Base-by-base conservation (phyloP, 192 early-diverging fungal genomes). In the Gonapodya sp. region DNA sequence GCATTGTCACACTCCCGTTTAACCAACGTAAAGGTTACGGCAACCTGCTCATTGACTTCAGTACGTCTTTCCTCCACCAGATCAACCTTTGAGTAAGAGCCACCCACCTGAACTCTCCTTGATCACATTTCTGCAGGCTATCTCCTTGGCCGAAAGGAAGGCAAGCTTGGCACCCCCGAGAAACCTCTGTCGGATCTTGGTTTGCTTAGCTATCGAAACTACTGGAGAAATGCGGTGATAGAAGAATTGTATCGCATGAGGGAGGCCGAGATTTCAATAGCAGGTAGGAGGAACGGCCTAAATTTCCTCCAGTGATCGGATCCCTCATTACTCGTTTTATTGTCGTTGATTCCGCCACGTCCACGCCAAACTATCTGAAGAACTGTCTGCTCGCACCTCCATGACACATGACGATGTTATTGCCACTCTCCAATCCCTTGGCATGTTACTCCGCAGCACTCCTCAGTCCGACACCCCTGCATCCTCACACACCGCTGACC, bases 121-220 rank as follows among this genome's bases (percentile, higher is more conserved):
- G 8, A 30, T 18, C 31, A 16, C 30, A 2, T 36, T 14, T 1
- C 31, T 78, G 0, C 35, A 95, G 94, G 93, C 81, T 96, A 96
- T 82, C 92, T 94, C 74, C 80, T 97, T 79, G 92, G 93, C 1
- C 94, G 90, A 83, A 84, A 85, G 0, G 91, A 94, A 35, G 84
- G 89, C 35, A 87, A 88, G 37, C 88, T 93, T 31, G 96, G 96
- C 73, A 92, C 93, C 0, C 96, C 96, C 36, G 96, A 97, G 81
- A 91, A 93, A 81, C 96, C 96, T 18, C 85, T 97, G 14, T 96
- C 95, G 14, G 92, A 93, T 74, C 89, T 96, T 36, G 96, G 95
- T 18, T 87, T 90, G 1, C 87, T 90, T 37, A 92, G 94, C 35
- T 97, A 96, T 82, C 84, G 90, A 73, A 91, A 92, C 1, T 96